A percentile compares a stretch with the other conserved stretches of the same genome.
Conservation (phyloP, 2,329 filamentous ascomycete species). For the Ascomycota sp. region DNA sequence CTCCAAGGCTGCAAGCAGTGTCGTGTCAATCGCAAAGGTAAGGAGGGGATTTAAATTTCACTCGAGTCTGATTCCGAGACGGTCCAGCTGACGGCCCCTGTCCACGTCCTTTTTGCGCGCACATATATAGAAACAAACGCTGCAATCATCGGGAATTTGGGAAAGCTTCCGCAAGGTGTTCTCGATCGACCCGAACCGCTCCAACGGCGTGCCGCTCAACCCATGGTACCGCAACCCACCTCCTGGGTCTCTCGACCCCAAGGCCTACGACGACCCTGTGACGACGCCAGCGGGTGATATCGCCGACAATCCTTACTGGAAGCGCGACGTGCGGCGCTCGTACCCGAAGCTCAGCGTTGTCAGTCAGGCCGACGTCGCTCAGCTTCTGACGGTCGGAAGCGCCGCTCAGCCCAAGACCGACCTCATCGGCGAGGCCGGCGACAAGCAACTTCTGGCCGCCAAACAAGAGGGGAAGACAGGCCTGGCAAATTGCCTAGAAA, state of each 20-base stretch:
- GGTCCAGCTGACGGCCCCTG: background rate
- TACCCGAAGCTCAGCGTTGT: slow-evolving; percentile 68
- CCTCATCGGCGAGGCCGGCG: slow-evolving; percentile 40
- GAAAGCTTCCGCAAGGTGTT: slow-evolving; percentile 56
- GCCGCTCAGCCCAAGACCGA: slow-evolving; percentile 62
- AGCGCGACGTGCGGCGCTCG: slow-evolving; percentile 63
- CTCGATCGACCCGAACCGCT: slow-evolving; percentile 68
- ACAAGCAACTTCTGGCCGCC: slow-evolving; percentile 47
- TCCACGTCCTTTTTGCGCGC: too few relatives aligned
- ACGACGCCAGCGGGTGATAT: slow-evolving; percentile 35
- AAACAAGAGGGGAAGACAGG: slow-evolving; percentile 54
- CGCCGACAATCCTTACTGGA: slow-evolving; percentile 40
- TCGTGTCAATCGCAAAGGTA: slow-evolving; percentile 37
- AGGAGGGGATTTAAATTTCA: too few relatives aligned
- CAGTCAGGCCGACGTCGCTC: slow-evolving; percentile 64
- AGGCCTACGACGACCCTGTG: slow-evolving; percentile 18
- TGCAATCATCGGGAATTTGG: slow-evolving; percentile 78
- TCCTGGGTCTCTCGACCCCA: slow-evolving; percentile 18
- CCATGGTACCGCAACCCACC: slow-evolving; percentile 74
- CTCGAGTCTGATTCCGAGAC: too few relatives aligned
- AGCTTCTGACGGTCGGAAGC: slow-evolving; percentile 66
- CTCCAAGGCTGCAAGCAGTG: slow-evolving; percentile 32
- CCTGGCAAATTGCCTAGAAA: slow-evolving; percentile 50
- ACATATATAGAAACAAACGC: slow-evolving; percentile 63
- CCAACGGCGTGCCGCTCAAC: slow-evolving; percentile 80